Base-by-base conservation (phyloP, 2,329 filamentous ascomycete species). In the Fusarium sacchari region DNA sequence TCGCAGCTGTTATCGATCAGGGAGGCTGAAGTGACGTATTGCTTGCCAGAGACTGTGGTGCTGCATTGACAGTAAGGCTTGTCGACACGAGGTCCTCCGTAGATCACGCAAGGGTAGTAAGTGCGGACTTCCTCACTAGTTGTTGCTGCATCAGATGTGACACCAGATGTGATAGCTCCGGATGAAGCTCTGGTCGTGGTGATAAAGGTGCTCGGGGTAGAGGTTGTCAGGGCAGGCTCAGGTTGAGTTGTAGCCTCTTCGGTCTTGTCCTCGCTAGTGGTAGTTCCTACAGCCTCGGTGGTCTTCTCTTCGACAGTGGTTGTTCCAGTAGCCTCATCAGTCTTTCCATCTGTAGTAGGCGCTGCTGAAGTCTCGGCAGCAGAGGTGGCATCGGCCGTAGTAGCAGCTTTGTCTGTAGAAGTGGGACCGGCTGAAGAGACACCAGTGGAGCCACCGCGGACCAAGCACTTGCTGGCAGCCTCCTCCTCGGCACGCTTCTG, bases 401-500 rank as follows among this genome's bases (percentile, higher is more conserved):
- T 37, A 12, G 50, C 24, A 22, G 24, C 24, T 0, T 37, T 28
- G 18, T 26, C 60, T 12, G 68, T 53, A 30, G 59, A 49, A 18
- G 59, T 50, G 50, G 52, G 37, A 3, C 30, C 59, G 8, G 49
- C 62, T 10, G 59, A 65, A 6, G 40, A 55, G 7, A 32, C 22
- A 17, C 15, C 42, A 28, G 42, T 53, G 18, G 34, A 22, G 2
- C 39, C 56, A 10, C 42, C 44, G 7, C 44, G 34, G 36, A 73
- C 4, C 63, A 74, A 62, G 30, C 71, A 74, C 32, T 60, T 28
- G 10, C 58, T 50, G 6, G 32, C 49, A 37, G 60, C 53, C 1
- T 67, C 37, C 4, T 74, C 58, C 2, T 72, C 57, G 14, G 50
- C 50, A 18, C 72, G 60, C 43, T 67, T 74, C 20, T 34, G 49